These are phyloP conservation scores for Hypoxylon subgilvum DNA, from an alignment of 495 filamentous ascomycete species.

Conservation along the genomic window DNA sequence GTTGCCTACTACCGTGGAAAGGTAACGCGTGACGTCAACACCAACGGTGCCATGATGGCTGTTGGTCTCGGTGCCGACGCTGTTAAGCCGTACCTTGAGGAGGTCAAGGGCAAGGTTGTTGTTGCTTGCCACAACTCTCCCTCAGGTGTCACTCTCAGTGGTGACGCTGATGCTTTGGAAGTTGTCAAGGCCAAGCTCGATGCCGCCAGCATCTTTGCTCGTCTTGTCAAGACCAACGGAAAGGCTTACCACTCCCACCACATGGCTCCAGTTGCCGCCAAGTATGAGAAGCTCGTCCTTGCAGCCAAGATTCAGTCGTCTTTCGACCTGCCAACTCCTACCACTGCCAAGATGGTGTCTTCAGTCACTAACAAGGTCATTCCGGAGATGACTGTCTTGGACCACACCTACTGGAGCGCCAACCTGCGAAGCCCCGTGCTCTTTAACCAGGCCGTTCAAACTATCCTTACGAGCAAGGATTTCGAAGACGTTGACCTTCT, in stretches of 20 bases:
- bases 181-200: conserved; percentile 38
- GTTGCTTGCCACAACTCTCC: conserved; percentile 57
- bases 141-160: conserved; percentile 53
- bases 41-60: conserved; percentile 60
- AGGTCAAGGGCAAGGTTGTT: conserved; percentile 37
- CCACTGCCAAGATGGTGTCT: conserved; percentile 29
- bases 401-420: conserved; percentile 51
- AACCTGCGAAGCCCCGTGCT: conserved; percentile 56
- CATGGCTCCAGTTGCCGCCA: conserved; percentile 46
- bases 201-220: conserved; percentile 44
- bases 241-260: conserved; percentile 62
- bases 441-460: conserved; percentile 49
- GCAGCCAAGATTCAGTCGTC: conserved; percentile 2
- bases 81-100: conserved; percentile 28
- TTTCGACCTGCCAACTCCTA: conserved; percentile 40
- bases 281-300: conserved; percentile 43
- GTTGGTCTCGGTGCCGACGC: conserved; percentile 42
- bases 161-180: conserved; percentile 47
- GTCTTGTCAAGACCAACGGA: conserved; percentile 47
- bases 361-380: conserved; percentile 31
- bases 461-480: conserved; percentile 2
- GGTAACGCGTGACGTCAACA: conserved; percentile 20
- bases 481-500: conserved; percentile 35
- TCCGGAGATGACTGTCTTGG: conserved; percentile 23
- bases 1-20: conserved; percentile 61